Evolutionary conservation across 2,329 filamentous ascomycete species (phyloP), one percentile per base, ranked within the genome.

Genomic region (Acrocalymma vagum): DNA sequence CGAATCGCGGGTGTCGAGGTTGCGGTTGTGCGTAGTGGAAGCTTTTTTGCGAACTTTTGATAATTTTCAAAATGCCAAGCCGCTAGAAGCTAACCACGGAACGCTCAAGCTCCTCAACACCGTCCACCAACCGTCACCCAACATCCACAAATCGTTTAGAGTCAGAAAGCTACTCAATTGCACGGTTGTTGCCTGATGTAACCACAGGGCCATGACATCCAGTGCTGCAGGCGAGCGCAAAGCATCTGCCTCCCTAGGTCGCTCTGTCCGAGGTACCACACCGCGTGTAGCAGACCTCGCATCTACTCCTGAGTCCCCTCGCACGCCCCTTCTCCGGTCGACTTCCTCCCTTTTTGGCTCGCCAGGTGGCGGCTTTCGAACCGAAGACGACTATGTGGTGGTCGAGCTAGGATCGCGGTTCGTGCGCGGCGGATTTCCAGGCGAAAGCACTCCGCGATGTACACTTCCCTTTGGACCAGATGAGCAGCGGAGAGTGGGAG

Each of bases 361-460:
- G 5, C 80, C 82, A 2, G 75, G 78, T 29, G 74, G 75, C 21
- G 75, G 74, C 16, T 83, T 80, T 48, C 81, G 83, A 14, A 62
- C 65, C 32, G 78, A 83, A 42, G 91, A 96, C 58, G 94, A 99
- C 61, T 94, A 96, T 54, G 78, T 86, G 6, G 80, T 99, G 27
- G 77, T 96, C 35, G 91, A 97, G 66, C 68, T 97, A 23, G 92
- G 91, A 1, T 82, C 88, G 8, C 83, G 93, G 15, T 87, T 84
- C 69, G 69, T 97, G 17, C 84, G 87, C 29, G 86, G 87, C 8
- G 94, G 94, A 0, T 94, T 96, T 63, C 89, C 92, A 5, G 92
- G 92, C 35, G 92, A 96, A 67, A 81, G 85, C 28, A 72, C 78
- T 3, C 91, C 91, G 11, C 74, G 80, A 54, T 95, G 93, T 66